Evolutionary conservation across 2,329 filamentous ascomycete genomes (phyloP).

Genomic region (Verticillium nonalfalfae): DNA sequence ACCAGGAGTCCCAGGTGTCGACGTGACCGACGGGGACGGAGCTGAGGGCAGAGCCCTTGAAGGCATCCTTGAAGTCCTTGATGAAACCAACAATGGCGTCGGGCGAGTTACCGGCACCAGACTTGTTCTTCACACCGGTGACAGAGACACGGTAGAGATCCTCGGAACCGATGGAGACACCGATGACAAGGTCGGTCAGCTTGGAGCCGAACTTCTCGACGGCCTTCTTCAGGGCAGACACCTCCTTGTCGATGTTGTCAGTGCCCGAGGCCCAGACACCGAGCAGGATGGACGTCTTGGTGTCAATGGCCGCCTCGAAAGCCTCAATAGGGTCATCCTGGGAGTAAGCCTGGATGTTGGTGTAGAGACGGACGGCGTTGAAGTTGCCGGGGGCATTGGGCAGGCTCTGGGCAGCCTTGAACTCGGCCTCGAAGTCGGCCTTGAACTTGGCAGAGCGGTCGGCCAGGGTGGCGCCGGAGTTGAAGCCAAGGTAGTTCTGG

Average conservation of each 20-base stretch:
- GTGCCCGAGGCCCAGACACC: slow-evolving; percentile 57
- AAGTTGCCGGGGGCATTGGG: slow-evolving; percentile 45
- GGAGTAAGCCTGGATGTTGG: slow-evolving; percentile 58
- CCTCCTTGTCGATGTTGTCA: slow-evolving; percentile 51
- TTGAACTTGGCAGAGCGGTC: slow-evolving; percentile 47
- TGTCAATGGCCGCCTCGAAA: slow-evolving; percentile 62
- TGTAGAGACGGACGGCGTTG: slow-evolving; percentile 59
- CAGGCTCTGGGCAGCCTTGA: slow-evolving; percentile 33
- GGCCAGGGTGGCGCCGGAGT: slow-evolving; percentile 39
- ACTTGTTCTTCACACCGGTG: slow-evolving; percentile 57
- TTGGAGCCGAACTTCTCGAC: slow-evolving; percentile 44
- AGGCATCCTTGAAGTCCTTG: slow-evolving; percentile 51
- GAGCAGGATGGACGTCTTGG: slow-evolving; percentile 54
- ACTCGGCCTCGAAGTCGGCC: slow-evolving; percentile 40
- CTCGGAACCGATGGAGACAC: slow-evolving; percentile 61
- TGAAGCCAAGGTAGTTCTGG: slow-evolving; percentile 47
- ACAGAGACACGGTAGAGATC: slow-evolving; percentile 58
- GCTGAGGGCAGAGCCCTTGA: slow-evolving; percentile 37
- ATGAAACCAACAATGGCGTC: slow-evolving; percentile 59
- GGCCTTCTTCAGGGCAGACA: slow-evolving; percentile 51
- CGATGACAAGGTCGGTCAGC: slow-evolving; percentile 52
- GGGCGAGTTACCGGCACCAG: slow-evolving; percentile 54
- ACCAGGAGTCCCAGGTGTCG: slow-evolving; percentile 62
- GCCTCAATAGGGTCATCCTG: slow-evolving; percentile 75
- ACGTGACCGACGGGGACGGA: slow-evolving; percentile 56